Percentiles rank a stretch among this genome's conserved stretches.
Evolutionary conservation across 805 yeast species (phyloP).

Genomic region (Ogataea pini): DNA sequence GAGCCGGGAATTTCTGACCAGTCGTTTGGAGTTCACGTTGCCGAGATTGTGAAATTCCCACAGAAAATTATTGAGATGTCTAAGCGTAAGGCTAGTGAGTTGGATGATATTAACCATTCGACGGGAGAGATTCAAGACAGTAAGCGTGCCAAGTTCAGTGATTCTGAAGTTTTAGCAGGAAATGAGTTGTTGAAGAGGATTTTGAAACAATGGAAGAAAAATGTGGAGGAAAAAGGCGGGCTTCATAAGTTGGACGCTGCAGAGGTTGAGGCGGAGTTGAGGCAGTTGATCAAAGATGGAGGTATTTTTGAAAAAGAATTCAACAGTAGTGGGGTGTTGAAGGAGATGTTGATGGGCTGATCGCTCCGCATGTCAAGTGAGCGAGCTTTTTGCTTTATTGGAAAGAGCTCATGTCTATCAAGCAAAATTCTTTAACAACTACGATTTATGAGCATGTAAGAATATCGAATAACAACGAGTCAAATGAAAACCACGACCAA

Average conservation of each 20-base stretch:
- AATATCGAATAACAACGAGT: too few species aligned
- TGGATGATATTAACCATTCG: slow-evolving; percentile 57
- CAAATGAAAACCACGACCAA: too few species aligned
- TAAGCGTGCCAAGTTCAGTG: slow-evolving; percentile 52
- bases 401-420: too few species aligned
- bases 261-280: slow-evolving; percentile 43
- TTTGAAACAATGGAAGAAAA: slow-evolving; percentile 54
- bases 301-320: slow-evolving; percentile 23
- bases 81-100: slow-evolving; percentile 85
- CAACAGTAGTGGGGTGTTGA: slow-evolving; percentile 20
- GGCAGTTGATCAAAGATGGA: slow-evolving; percentile 32
- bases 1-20: slow-evolving; percentile 95
- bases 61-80: slow-evolving; percentile 91
- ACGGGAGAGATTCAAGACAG: slow-evolving; percentile 37
- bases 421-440: too few species aligned
- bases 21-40: slow-evolving; percentile 97
- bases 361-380: slow-evolving; percentile 6
- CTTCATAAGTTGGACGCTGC: slow-evolving; percentile 43
- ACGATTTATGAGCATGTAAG: too few species aligned
- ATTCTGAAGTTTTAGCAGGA: slow-evolving; percentile 56
- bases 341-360: slow-evolving; percentile 24
- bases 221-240: slow-evolving; percentile 46
- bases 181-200: slow-evolving; percentile 50
- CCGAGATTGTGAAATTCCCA: slow-evolving; percentile 93
- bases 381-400: too few species aligned